Evolutionary conservation across 106 monocot genomes (phyloP).

Genomic region (Platanthera guangdongensis): DNA sequence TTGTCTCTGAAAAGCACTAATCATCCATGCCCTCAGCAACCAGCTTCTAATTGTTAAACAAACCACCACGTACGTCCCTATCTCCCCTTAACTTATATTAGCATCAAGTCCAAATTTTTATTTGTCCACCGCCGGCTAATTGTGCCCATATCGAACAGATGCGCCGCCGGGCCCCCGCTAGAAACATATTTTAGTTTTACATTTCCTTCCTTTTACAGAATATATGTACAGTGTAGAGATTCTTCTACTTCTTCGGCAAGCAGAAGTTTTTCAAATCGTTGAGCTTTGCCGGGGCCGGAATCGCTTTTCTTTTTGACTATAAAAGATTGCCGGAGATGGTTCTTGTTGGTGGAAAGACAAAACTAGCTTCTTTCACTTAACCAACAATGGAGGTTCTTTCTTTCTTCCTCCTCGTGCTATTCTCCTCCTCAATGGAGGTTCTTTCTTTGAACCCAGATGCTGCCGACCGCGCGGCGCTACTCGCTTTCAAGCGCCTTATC

Average conservation of each 20-base stretch:
- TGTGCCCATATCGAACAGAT: neutral
- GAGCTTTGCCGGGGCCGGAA: neutral
- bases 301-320: neutral
- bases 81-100: neutral
- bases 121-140: neutral
- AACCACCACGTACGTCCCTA: neutral
- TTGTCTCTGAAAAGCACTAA: neutral
- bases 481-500: slow-evolving; percentile 25
- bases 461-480: slow-evolving; percentile 13
- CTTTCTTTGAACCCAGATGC: neutral
- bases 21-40: neutral
- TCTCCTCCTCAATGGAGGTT: neutral
- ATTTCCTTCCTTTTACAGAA: neutral
- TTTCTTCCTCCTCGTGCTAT: slow-evolving; percentile 4
- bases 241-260: neutral
- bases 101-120: neutral
- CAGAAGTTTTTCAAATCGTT: neutral
- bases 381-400: neutral
- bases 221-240: too few relatives aligned
- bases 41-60: neutral
- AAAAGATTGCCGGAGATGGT: neutral
- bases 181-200: too few relatives aligned
- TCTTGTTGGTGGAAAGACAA: neutral
- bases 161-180: neutral
- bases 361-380: neutral